Evolutionary conservation across 352 stramenopile genomes (phyloP), one percentile per base, ranked within the genome.

Genomic region (Globisporangium lucens): DNA sequence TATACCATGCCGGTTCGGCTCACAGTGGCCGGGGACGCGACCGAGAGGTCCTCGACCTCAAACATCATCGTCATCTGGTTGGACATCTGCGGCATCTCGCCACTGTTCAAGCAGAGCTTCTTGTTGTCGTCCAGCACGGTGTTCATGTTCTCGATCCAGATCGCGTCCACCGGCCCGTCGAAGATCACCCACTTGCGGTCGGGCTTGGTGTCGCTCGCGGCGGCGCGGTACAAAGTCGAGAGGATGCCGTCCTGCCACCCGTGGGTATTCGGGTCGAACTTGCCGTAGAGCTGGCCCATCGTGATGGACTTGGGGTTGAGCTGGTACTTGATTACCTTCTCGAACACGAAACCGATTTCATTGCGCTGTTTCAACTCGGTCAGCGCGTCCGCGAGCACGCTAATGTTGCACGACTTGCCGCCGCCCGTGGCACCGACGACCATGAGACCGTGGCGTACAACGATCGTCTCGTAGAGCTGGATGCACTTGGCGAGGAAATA

Each of bases 101-200:
- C 95, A 62, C 83, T 97, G 57, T 97, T 97, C 3, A 98, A 74
- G 62, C 93, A 98, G 0, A 98, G 74, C 67, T 98, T 98, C 73
- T 98, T 98, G 80, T 98, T 98, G 68, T 98, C 94, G 61, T 98
- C 94, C 17, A 98, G 83, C 49, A 98, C 94, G 0, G 94, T 98
- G 77, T 98, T 98, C 94, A 98, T 98, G 73, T 98, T 98, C 72
- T 98, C 94, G 73, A 98, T 98, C 94, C 94, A 98, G 69, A 98
- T 97, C 1, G 94, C 91, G 76, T 98, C 94, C 1, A 98, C 94
- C 0, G 94, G 94, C 0, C 94, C 94, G 63, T 98, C 94, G 69
- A 98, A 98, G 51, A 98, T 93, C 53, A 98, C 90, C 94, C 94
- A 98, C 69, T 98, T 98, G 41, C 91, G 85, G 65, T 98, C 95